These are phyloP conservation scores for Hanseniaspora taiwanica DNA, from an alignment of 805 yeast genomes.

Conservation along the genomic window DNA sequence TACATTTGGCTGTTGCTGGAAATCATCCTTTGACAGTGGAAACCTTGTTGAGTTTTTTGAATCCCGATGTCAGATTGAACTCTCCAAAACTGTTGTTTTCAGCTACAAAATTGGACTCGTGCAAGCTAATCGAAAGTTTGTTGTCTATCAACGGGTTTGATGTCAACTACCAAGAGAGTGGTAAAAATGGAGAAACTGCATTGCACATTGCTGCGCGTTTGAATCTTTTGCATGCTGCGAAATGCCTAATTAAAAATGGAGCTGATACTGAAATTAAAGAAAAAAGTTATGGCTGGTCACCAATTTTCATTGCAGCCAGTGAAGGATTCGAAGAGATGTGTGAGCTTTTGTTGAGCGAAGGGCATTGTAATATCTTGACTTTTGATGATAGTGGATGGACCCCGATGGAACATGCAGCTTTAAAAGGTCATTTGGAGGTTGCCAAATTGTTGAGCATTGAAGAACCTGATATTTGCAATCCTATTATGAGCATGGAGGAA, in stretches of 20 bases:
- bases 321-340: slow-evolving; percentile 61
- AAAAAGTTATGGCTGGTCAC: slow-evolving; percentile 82
- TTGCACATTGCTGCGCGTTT: slow-evolving; percentile 68
- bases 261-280: slow-evolving; percentile 74
- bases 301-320: slow-evolving; percentile 78
- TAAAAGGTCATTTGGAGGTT: slow-evolving; percentile 71
- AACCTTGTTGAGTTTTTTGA: slow-evolving; percentile 38
- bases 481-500: slow-evolving; percentile 8
- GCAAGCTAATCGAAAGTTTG: slow-evolving; percentile 40
- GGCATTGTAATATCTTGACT: slow-evolving; percentile 36
- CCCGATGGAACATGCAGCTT: slow-evolving; percentile 92
- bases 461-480: slow-evolving; percentile 13
- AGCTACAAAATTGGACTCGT: slow-evolving; percentile 46
- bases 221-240: slow-evolving; percentile 40
- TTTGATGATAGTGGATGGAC: slow-evolving; percentile 89
- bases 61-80: slow-evolving; percentile 25
- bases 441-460: slow-evolving; percentile 40
- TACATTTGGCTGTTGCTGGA: slow-evolving; percentile 73
- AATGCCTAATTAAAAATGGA: slow-evolving; percentile 38
- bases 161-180: slow-evolving; percentile 47
- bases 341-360: slow-evolving; percentile 35
- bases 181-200: slow-evolving; percentile 52
- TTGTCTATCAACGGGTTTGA: slow-evolving; percentile 45
- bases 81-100: slow-evolving; percentile 48
- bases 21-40: slow-evolving; percentile 67